Conservation (phyloP, 768 basidiomycete species). For the Suillus spraguei region DNA sequence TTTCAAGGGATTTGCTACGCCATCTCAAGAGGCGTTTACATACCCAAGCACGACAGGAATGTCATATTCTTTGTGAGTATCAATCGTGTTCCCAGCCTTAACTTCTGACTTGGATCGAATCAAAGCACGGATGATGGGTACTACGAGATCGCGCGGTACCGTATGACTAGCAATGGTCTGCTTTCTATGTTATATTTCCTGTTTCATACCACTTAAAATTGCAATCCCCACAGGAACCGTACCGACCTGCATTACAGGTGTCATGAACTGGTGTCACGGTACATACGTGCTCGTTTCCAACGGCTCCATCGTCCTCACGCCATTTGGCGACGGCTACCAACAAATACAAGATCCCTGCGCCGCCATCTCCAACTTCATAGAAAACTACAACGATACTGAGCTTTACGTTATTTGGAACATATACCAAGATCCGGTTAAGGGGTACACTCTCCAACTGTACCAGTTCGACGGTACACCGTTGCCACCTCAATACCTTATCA, state of each 20-base stretch:
- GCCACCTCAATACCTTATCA: conserved; percentile 67
- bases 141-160: conserved; percentile 91
- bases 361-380: conserved; percentile 84
- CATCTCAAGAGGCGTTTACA: conserved; percentile 76
- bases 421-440: conserved; percentile 60
- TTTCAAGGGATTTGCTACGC: conserved; percentile 79
- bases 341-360: conserved; percentile 95
- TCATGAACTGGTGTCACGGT: conserved; percentile 91
- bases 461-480: conserved; percentile 77
- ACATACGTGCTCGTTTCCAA: conserved; percentile 66
- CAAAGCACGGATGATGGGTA: conserved; percentile 67
- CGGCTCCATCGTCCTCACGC: conserved; percentile 76
- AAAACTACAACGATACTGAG: conserved; percentile 79
- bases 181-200: conserved; percentile 6
- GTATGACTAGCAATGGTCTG: conserved; percentile 85
- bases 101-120: conserved; percentile 9
- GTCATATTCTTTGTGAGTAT: conserved; percentile 82
- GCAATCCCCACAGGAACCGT: conserved; percentile 54
- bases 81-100: background rate
- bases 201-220: background rate
- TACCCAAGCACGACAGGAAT: conserved; percentile 89
- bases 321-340: conserved; percentile 88
- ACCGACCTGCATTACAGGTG: conserved; percentile 88
- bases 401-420: conserved; percentile 70
- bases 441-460: conserved; percentile 77